These are phyloP conservation scores for Apophysomyces elegans DNA, from an alignment of 371 early-diverging fungal species.

Conservation along the genomic window DNA sequence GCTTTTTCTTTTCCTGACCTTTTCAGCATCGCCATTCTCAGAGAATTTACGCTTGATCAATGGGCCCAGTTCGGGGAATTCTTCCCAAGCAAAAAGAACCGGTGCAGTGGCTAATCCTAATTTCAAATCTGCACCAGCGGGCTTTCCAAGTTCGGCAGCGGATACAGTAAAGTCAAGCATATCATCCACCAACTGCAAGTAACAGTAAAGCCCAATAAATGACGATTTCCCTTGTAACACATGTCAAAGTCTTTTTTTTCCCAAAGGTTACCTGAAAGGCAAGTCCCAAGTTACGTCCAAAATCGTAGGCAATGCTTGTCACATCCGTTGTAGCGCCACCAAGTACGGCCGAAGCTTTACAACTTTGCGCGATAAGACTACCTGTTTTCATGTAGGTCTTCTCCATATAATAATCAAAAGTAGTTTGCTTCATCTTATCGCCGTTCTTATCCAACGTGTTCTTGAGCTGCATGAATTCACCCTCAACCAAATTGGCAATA, in stretches of 20 bases:
- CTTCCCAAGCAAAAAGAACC: constrained; percentile 90
- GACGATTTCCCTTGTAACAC: background rate
- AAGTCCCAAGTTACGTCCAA: constrained; percentile 88
- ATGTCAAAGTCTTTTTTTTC: background rate
- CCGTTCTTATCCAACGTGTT: constrained; percentile 55
- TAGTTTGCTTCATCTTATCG: constrained; percentile 24
- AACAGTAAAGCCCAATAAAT: background rate
- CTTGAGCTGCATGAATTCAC: constrained; percentile 95
- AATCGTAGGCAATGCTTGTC: constrained; percentile 77
- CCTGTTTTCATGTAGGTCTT: constrained; percentile 97
- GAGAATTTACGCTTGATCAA: constrained; percentile 88
- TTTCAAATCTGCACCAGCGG: constrained; percentile 85
- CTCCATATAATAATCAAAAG: constrained; percentile 83
- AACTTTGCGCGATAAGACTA: constrained; percentile 92
- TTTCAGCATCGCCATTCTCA: constrained; percentile 65
- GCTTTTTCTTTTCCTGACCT: constrained; percentile 29
- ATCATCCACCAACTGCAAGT: constrained; percentile 82
- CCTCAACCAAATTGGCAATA: constrained; percentile 93
- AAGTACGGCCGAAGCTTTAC: constrained; percentile 86
- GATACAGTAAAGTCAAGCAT: constrained; percentile 88
- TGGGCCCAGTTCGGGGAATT: constrained; percentile 83
- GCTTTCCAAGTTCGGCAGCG: constrained; percentile 86
- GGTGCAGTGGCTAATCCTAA: constrained; percentile 94
- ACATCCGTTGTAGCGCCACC: constrained; percentile 78
- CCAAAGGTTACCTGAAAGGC: constrained; percentile 83